Percentiles rank a stretch among this genome's conserved stretches.
Evolutionary conservation across 441 rosid genomes (phyloP).

Genomic region (Geranium incanum): DNA sequence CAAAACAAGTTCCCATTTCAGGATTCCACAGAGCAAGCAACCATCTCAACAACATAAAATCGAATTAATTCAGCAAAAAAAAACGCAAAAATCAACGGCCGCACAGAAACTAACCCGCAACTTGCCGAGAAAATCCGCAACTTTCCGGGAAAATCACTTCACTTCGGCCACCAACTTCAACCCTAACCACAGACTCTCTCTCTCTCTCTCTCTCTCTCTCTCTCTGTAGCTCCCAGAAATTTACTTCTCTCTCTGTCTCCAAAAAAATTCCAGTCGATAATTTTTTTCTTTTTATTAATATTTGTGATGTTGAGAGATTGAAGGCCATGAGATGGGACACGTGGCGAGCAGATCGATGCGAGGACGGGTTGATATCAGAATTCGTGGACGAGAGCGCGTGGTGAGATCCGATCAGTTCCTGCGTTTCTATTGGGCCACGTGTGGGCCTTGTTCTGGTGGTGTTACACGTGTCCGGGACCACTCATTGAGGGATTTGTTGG

Average conservation of each 20-base stretch:
- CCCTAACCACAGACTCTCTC: slow-evolving; percentile 1
- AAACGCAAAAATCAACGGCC: neutral
- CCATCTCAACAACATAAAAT: neutral
- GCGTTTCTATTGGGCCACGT: slow-evolving; percentile 2
- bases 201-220: neutral
- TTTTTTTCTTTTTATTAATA: neutral
- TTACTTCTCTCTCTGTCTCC: neutral
- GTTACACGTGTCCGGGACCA: neutral
- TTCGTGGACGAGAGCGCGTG: slow-evolving; percentile 9
- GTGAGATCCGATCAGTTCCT: slow-evolving; percentile 7
- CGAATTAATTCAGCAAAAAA: neutral
- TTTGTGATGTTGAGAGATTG: neutral
- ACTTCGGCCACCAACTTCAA: neutral
- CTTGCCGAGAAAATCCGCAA: neutral
- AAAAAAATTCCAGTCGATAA: neutral
- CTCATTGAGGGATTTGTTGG: neutral
- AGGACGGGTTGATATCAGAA: neutral
- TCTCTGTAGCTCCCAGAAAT: neutral
- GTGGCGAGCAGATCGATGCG: slow-evolving; percentile 6
- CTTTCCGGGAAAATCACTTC: neutral
- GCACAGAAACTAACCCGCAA: neutral
- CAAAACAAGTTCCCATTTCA: neutral
- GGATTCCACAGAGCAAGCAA: neutral
- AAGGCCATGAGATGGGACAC: slow-evolving; percentile 5
- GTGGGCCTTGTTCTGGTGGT: neutral